Conservation (phyloP, 352 stramenopile genomes). For the Pythium biforme region DNA sequence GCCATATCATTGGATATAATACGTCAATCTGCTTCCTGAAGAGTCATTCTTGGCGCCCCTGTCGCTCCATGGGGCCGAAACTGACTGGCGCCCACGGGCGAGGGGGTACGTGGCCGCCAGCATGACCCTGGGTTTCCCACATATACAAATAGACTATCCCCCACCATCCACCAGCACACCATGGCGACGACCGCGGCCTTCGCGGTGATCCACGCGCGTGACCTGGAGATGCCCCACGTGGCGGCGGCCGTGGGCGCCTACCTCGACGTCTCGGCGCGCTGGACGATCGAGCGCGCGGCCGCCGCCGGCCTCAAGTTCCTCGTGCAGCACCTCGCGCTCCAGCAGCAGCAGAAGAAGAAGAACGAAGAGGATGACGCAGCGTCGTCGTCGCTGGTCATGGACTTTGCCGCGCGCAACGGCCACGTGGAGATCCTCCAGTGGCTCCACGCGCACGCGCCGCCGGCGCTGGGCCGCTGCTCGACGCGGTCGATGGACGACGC, state of each 20-base stretch:
- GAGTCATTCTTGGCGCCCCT: conserved; percentile 1
- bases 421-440: conserved; percentile 76
- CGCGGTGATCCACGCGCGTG: conserved; percentile 43
- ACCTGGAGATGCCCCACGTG: conserved; percentile 61
- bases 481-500: conserved; percentile 66
- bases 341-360: conserved; percentile 24
- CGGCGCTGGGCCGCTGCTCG: conserved; percentile 43
- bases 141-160: conserved; percentile 11
- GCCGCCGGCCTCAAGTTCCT: conserved; percentile 61
- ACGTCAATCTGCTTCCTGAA: conserved; percentile 1
- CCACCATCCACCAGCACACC: background rate
- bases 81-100: background rate
- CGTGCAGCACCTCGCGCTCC: conserved; percentile 61
- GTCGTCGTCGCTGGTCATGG: conserved; percentile 54
- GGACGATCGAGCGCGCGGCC: conserved; percentile 65
- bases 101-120: conserved; percentile 9
- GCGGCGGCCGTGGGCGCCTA: conserved; percentile 42
- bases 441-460: conserved; percentile 40
- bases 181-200: conserved; percentile 61
- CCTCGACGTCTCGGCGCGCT: conserved; percentile 54
- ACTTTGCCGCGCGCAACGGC: conserved; percentile 65
- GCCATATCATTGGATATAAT: background rate
- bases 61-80: conserved; percentile 8
- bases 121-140: background rate
- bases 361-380: conserved; percentile 29